Evolutionary conservation across 2,329 filamentous ascomycete genomes (phyloP).

Genomic region (Penicillium capsulatum): DNA sequence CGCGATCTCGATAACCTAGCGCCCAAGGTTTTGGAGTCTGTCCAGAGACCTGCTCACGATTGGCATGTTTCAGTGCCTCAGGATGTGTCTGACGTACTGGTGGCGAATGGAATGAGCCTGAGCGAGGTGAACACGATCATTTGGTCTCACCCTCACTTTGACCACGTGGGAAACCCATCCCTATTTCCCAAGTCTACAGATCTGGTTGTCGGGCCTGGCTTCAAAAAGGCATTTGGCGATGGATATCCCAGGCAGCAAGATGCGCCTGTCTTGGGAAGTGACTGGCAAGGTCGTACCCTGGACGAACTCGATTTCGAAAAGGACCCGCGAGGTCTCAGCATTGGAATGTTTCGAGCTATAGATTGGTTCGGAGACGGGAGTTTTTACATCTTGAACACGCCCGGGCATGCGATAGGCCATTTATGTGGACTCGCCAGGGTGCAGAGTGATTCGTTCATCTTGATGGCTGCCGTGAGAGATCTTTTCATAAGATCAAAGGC

Average conservation of each 20-base stretch:
- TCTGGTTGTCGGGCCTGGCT: slow-evolving; percentile 52
- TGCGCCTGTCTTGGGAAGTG: slow-evolving; percentile 33
- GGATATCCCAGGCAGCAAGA: slow-evolving; percentile 44
- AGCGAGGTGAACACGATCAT: slow-evolving; percentile 17
- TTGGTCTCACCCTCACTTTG: slow-evolving; percentile 39
- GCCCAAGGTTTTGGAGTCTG: not conserved
- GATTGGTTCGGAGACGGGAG: slow-evolving; percentile 31
- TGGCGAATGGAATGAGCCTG: not conserved
- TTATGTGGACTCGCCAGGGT: slow-evolving; percentile 27
- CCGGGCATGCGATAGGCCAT: slow-evolving; percentile 28
- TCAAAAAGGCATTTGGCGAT: slow-evolving; percentile 46
- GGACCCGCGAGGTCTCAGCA: slow-evolving; percentile 6
- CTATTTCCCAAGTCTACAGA: slow-evolving; percentile 46
- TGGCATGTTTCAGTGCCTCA: not conserved
- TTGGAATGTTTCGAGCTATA: slow-evolving; percentile 23
- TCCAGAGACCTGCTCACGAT: not conserved
- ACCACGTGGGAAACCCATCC: slow-evolving; percentile 52
- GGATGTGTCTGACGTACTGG: not conserved
- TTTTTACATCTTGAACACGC: slow-evolving; percentile 29
- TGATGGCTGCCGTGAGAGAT: too few species aligned
- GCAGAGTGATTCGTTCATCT: slow-evolving; percentile 14
- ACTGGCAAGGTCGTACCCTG: slow-evolving; percentile 18
- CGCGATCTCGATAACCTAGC: not conserved
- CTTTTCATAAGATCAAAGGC: slow-evolving; percentile 10
- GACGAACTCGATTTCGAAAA: slow-evolving; percentile 5